Evolutionary conservation across 768 basidiomycete genomes (phyloP).

Genomic region (Xerocomus spinulosus): DNA sequence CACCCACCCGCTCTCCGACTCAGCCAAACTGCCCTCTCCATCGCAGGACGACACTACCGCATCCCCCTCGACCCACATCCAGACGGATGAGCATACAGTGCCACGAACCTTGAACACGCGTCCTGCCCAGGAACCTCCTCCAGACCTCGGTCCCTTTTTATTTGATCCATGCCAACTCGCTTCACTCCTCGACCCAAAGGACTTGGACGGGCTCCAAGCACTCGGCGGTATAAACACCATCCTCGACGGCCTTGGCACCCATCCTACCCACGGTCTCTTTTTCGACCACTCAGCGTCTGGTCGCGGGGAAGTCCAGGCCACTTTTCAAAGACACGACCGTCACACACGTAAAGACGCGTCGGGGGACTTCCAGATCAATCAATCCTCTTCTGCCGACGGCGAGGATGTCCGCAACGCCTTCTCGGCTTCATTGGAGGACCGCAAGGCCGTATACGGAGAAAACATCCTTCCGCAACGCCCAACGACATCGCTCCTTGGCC

Average conservation of each 20-base stretch:
- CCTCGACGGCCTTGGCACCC: conserved; percentile 69
- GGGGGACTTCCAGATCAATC: too few relatives aligned
- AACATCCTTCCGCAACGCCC: conserved; percentile 71
- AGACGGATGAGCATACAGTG: conserved; percentile 21
- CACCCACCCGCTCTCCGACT: conserved; percentile 37
- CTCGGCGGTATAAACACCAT: conserved; percentile 72
- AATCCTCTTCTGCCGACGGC: too few relatives aligned
- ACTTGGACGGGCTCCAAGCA: conserved; percentile 52
- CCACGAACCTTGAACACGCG: conserved; percentile 19
- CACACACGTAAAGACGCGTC: background rate
- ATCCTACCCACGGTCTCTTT: conserved; percentile 44
- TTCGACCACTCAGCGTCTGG: conserved; percentile 3
- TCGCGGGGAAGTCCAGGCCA: conserved; percentile 29
- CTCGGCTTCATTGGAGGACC: conserved; percentile 50
- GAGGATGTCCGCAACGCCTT: too few relatives aligned
- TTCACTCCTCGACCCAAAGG: conserved; percentile 87
- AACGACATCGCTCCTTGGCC: conserved; percentile 61
- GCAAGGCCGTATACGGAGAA: conserved; percentile 65
- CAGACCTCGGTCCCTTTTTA: conserved; percentile 66
- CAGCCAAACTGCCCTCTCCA: conserved; percentile 20
- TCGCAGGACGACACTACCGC: conserved; percentile 5
- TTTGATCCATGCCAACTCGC: conserved; percentile 76
- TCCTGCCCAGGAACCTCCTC: conserved; percentile 35
- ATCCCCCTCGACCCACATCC: conserved; percentile 19
- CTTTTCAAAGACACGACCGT: conserved; percentile 33